Percentiles rank a stretch among this genome's conserved stretches.
These are phyloP conservation scores for Hirschioporus abietinus DNA, from an alignment of 768 basidiomycete species.

Conservation along the genomic window DNA sequence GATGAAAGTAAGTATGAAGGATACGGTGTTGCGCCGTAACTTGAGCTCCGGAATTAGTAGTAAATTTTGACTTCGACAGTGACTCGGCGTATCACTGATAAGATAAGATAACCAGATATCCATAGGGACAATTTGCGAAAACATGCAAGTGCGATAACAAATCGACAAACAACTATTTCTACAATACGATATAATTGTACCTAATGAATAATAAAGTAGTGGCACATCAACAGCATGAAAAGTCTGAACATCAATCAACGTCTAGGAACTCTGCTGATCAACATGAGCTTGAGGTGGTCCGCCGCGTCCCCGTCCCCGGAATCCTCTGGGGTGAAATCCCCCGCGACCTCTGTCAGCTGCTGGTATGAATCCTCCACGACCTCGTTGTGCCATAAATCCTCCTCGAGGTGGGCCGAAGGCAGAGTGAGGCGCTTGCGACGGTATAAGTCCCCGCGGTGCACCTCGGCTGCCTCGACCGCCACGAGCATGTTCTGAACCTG, in stretches of 20 bases:
- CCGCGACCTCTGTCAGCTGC: conserved; percentile 28
- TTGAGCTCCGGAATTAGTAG: too few species aligned
- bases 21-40: too few species aligned
- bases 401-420: conserved; percentile 18
- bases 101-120: background rate
- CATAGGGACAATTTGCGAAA: background rate
- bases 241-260: background rate
- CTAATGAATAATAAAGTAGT: background rate
- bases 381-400: conserved; percentile 21
- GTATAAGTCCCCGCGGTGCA: conserved; percentile 9
- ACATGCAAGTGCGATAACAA: background rate
- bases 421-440: background rate
- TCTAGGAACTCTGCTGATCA: background rate
- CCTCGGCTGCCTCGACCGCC: conserved; percentile 7
- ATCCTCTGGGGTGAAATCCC: conserved; percentile 17
- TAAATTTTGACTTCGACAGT: background rate
- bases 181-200: background rate
- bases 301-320: conserved; percentile 27
- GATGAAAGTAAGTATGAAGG: background rate
- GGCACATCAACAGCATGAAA: background rate
- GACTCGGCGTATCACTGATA: background rate
- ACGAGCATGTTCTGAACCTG: background rate
- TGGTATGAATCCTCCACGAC: conserved; percentile 27
- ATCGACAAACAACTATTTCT: background rate
- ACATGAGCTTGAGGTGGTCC: background rate